Percentiles rank a stretch among this genome's conserved stretches.
phyloP scores from a whole-genome alignment of 2,329 filamentous ascomycete genomes.

The Simplicillium sp. region DNA sequence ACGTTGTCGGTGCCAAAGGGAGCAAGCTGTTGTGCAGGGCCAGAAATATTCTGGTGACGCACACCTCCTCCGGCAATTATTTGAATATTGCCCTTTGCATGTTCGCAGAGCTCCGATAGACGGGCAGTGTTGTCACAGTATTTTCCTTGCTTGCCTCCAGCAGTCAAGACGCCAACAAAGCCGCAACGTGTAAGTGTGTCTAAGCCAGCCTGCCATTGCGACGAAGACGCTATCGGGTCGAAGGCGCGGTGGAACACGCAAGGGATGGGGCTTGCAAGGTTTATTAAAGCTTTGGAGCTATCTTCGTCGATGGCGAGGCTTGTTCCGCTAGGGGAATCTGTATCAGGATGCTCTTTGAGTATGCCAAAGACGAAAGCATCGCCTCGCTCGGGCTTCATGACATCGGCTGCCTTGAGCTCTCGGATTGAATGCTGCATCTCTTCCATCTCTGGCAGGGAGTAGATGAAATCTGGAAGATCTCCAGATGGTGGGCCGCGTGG shows the following conservation, averaged over 20 bases:
- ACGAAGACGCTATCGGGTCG: slow-evolving; percentile 30
- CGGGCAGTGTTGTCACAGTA: slow-evolving; percentile 27
- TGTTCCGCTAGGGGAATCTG: not conserved
- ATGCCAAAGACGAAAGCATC: slow-evolving; percentile 51
- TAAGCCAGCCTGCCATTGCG: slow-evolving; percentile 15
- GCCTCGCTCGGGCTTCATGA: slow-evolving; percentile 28
- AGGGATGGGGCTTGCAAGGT: slow-evolving; percentile 27
- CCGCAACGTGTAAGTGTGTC: slow-evolving; percentile 28
- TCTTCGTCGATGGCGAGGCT: slow-evolving; percentile 25
- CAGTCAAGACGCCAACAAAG: slow-evolving; percentile 42
- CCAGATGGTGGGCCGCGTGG: slow-evolving; percentile 22
- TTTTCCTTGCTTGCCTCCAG: slow-evolving; percentile 33
- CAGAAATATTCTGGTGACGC: slow-evolving; percentile 27
- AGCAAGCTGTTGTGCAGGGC: slow-evolving; percentile 17
- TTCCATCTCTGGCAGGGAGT: slow-evolving; percentile 31
- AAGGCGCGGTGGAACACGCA: slow-evolving; percentile 50
- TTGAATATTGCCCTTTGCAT: slow-evolving; percentile 24
- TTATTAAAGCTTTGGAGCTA: slow-evolving; percentile 30
- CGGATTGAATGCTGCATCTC: slow-evolving; percentile 31
- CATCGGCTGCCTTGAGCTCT: slow-evolving; percentile 23
- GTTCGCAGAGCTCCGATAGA: slow-evolving; percentile 25
- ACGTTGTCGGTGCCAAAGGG: slow-evolving; percentile 13
- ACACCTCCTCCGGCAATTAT: slow-evolving; percentile 45
- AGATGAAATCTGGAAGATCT: slow-evolving; percentile 34
- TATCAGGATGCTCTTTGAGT: slow-evolving; percentile 14